These are phyloP conservation scores for Pilasporangium apinafurcum DNA, from an alignment of 352 stramenopile species.

Conservation along the genomic window DNA sequence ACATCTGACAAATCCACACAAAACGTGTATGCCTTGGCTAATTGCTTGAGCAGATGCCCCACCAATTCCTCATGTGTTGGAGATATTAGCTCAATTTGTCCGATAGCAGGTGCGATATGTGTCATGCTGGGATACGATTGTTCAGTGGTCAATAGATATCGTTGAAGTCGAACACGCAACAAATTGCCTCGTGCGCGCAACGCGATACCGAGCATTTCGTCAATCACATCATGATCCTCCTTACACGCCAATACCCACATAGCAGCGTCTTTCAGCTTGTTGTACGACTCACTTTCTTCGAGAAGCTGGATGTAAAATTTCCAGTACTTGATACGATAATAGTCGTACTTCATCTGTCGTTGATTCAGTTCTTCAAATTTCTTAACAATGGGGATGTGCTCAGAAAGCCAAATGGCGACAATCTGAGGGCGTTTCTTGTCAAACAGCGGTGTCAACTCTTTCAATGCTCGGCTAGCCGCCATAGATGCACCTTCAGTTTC, in stretches of 20 bases:
- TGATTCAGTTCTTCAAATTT: slow-evolving; percentile 82
- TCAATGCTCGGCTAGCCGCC: slow-evolving; percentile 32
- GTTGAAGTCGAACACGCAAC: slow-evolving; percentile 19
- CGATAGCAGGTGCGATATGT: neutral
- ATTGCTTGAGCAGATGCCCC: slow-evolving; percentile 29
- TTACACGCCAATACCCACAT: slow-evolving; percentile 73
- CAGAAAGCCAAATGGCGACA: slow-evolving; percentile 70
- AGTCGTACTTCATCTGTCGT: slow-evolving; percentile 74
- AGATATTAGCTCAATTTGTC: neutral
- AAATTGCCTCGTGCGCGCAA: slow-evolving; percentile 40
- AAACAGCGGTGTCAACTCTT: slow-evolving; percentile 52
- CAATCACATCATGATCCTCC: slow-evolving; percentile 78
- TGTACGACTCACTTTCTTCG: slow-evolving; percentile 43
- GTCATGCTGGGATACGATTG: no score
- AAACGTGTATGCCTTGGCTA: slow-evolving; percentile 58
- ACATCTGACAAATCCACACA: slow-evolving; percentile 46
- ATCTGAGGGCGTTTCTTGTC: slow-evolving; percentile 59
- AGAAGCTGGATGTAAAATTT: slow-evolving; percentile 54
- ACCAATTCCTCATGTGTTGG: slow-evolving; percentile 1
- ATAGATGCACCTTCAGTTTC: slow-evolving; percentile 8
- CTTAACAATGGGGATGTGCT: slow-evolving; percentile 60
- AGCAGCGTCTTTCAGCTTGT: slow-evolving; percentile 55
- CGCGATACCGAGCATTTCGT: slow-evolving; percentile 57
- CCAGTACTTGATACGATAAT: slow-evolving; percentile 77
- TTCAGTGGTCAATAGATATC: neutral